Conservation (phyloP, 2,329 filamentous ascomycete genomes). For the Exophiala sp. region DNA sequence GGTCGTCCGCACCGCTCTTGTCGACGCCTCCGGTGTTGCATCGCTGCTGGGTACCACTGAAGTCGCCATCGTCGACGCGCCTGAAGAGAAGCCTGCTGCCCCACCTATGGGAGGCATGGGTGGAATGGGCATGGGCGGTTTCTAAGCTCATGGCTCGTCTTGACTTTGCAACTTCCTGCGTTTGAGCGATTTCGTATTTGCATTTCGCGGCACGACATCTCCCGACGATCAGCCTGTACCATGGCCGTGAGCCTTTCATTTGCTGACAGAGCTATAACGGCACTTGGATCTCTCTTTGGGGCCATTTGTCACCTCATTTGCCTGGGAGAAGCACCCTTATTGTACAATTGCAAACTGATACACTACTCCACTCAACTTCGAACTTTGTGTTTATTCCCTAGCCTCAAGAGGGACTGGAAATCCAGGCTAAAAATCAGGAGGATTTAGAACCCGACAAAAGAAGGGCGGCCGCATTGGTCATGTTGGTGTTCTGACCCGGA, state of each 20-base stretch:
- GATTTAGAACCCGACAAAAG: neutral
- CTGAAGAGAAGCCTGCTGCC: conserved; percentile 75
- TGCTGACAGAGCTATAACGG: too few species aligned
- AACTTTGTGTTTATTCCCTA: conserved; percentile 3
- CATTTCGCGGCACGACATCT: neutral
- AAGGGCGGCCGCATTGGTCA: neutral
- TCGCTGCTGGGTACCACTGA: conserved; percentile 96
- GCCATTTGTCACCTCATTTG: too few species aligned
- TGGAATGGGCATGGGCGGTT: conserved; percentile 34
- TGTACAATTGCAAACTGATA: conserved; percentile 15
- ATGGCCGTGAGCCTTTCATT: too few species aligned
- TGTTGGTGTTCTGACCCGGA: neutral
- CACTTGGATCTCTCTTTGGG: too few species aligned
- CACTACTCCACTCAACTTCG: conserved; percentile 21
- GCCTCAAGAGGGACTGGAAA: neutral
- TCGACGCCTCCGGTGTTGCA: conserved; percentile 92
- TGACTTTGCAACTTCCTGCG: conserved; percentile 20
- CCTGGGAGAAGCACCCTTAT: too few species aligned
- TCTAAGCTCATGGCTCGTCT: conserved; percentile 10
- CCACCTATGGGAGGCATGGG: conserved; percentile 52
- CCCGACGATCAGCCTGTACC: neutral
- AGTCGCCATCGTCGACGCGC: conserved; percentile 92
- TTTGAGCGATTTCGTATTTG: conserved; percentile 19
- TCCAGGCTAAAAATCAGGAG: neutral
- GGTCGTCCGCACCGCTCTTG: conserved; percentile 93